Conservation (phyloP, 78 protist species). For the Dictyostelium purpureum region DNA sequence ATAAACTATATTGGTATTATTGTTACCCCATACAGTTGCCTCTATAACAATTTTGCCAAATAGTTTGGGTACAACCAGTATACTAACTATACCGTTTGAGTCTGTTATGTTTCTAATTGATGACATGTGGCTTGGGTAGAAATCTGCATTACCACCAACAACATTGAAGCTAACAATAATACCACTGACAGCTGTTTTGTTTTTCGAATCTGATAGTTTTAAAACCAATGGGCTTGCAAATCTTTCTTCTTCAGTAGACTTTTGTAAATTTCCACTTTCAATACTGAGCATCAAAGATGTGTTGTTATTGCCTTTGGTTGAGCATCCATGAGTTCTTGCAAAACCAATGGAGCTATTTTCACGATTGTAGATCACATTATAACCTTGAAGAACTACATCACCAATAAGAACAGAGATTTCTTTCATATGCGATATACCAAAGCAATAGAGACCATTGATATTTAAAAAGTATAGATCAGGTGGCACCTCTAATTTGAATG, state of each 20-base stretch:
- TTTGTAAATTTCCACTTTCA: neutral
- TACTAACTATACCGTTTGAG: neutral
- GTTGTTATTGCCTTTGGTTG: neutral
- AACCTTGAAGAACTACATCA: constrained; percentile 27
- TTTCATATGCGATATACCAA: constrained; percentile 24
- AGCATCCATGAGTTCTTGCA: neutral
- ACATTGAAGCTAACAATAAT: neutral
- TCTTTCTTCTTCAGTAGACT: neutral
- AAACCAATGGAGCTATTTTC: constrained; percentile 24
- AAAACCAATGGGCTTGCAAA: neutral
- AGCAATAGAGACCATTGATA: neutral
- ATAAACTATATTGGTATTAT: neutral
- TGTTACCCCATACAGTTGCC: neutral
- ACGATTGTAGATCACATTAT: constrained; percentile 37
- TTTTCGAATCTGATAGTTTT: neutral
- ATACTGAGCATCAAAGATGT: neutral
- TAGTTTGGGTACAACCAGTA: neutral
- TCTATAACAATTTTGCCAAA: constrained; percentile 2
- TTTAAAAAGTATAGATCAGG: constrained; percentile 18
- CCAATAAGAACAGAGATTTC: constrained; percentile 26
- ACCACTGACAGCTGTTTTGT: neutral
- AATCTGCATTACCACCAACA: neutral
- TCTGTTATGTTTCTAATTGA: constrained; percentile 15
- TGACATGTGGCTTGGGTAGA: neutral
- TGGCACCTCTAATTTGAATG: neutral